Percentiles rank a stretch among this genome's conserved stretches.
These are phyloP conservation scores for Alternaria gansuensis DNA, from an alignment of 2,329 filamentous ascomycete species.

Conservation along the genomic window DNA sequence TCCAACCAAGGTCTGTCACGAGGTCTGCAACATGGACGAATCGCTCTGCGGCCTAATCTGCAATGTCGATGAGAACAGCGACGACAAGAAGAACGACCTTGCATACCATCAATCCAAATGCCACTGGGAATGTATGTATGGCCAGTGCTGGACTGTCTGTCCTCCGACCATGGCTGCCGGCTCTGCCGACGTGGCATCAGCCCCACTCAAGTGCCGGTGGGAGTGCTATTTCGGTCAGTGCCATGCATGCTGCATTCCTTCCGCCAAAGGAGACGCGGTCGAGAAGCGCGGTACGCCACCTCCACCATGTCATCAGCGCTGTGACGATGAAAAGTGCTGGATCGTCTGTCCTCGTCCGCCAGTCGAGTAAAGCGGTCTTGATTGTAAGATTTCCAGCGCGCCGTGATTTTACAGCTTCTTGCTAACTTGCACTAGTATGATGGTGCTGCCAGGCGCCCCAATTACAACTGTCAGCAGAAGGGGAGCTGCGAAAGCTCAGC, in stretches of 20 bases:
- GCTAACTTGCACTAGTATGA: background rate
- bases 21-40: conserved; percentile 3
- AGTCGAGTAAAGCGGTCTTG: background rate
- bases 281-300: background rate
- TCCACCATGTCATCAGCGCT: background rate
- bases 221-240: conserved; percentile 7
- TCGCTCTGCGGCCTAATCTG: conserved; percentile 6
- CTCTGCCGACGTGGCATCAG: background rate
- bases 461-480: background rate
- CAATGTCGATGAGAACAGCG: background rate
- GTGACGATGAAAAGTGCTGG: conserved; percentile 1
- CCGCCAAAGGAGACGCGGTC: background rate
- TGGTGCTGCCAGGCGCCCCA: background rate
- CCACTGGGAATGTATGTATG: conserved; percentile 4
- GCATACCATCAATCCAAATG: background rate
- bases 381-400: background rate
- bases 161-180: background rate
- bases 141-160: conserved; percentile 8
- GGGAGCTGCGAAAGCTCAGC: background rate
- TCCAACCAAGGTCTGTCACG: conserved; percentile 7
- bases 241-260: conserved; percentile 3
- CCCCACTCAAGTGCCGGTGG: background rate
- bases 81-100: background rate
- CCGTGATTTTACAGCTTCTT: background rate
- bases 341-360: conserved; percentile 1